Evolutionary conservation across 2,329 filamentous ascomycete species (phyloP), one percentile per base, ranked within the genome.

Genomic region (Colletotrichum orchidophilum): DNA sequence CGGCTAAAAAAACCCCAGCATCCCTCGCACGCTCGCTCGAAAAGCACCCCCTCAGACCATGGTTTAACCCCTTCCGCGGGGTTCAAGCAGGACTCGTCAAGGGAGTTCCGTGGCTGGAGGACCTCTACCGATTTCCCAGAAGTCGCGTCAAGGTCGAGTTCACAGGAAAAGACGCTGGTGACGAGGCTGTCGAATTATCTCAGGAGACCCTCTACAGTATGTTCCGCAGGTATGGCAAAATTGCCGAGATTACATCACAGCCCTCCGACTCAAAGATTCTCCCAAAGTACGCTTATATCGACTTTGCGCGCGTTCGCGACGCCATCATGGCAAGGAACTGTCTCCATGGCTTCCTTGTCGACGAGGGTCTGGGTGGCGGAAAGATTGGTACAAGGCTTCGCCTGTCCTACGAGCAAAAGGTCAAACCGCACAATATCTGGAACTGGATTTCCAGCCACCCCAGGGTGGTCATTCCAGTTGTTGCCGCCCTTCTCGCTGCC

Each of bases 61-160:
- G 95, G 93, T 98, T 96, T 84, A 97, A 92, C 75, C 95, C 95
- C 0, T 92, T 97, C 74, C 87, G 90, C 26, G 83, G 87, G 15
- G 91, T 97, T 67, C 88, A 89, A 59, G 90, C 91, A 3, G 90
- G 91, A 27, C 83, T 95, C 7, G 96, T 99, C 2, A 87, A 90
- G 66, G 96, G 96, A 11, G 90, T 91, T 26, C 96, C 96, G 0
- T 99, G 96, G 96, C 88, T 98, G 3, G 96, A 98, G 78, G 96
- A 99, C 78, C 84, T 99, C 31, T 93, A 94, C 75, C 90, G 95
- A 7, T 91, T 95, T 61, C 96, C 96, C 0, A 94, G 91, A 68
- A 86, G 86, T 50, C 87, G 93, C 31, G 77, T 99, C 46, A 93
- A 90, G 75, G 91, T 98, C 26, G 96, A 98, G 78, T 98, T 98